These are phyloP conservation scores for Hippophae rhamnoides DNA, from an alignment of 306 rosid genomes.

Conservation along the genomic window DNA sequence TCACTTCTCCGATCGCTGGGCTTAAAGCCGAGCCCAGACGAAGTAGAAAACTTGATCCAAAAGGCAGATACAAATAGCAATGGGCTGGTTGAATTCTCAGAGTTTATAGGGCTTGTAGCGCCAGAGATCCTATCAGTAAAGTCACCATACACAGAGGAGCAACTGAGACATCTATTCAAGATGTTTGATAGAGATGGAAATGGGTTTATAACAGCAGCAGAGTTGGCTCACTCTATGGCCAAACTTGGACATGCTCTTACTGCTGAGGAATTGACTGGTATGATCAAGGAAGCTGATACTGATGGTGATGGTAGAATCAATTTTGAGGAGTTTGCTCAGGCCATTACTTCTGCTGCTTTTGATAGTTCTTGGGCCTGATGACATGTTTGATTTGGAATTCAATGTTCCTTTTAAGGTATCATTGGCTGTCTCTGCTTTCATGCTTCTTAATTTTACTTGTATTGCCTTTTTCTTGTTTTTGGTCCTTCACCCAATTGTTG, in stretches of 20 bases:
- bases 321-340: slow-evolving; percentile 41
- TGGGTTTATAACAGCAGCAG: slow-evolving; percentile 58
- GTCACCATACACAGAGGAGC: slow-evolving; percentile 45
- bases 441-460: too few species aligned
- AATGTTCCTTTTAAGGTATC: too few species aligned
- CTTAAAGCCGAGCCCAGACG: slow-evolving; percentile 42
- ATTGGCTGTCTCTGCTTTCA: too few species aligned
- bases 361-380: slow-evolving; percentile 26
- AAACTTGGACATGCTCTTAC: slow-evolving; percentile 54
- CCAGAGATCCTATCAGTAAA: slow-evolving; percentile 46
- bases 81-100: slow-evolving; percentile 51
- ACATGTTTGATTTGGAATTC: too few species aligned
- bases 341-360: slow-evolving; percentile 58
- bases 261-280: slow-evolving; percentile 49
- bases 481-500: too few species aligned
- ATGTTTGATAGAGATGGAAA: slow-evolving; percentile 56
- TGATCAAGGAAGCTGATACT: slow-evolving; percentile 59
- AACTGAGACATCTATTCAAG: slow-evolving; percentile 33
- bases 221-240: slow-evolving; percentile 66
- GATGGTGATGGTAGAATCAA: slow-evolving; percentile 56
- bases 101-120: slow-evolving; percentile 47
- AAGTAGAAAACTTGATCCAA: slow-evolving; percentile 33
- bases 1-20: slow-evolving; percentile 53
- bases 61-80: slow-evolving; percentile 47
- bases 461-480: too few species aligned